Evolutionary conservation across 495 filamentous ascomycete genomes (phyloP), one percentile per base, ranked within the genome.

Genomic region (Collariella sp.): DNA sequence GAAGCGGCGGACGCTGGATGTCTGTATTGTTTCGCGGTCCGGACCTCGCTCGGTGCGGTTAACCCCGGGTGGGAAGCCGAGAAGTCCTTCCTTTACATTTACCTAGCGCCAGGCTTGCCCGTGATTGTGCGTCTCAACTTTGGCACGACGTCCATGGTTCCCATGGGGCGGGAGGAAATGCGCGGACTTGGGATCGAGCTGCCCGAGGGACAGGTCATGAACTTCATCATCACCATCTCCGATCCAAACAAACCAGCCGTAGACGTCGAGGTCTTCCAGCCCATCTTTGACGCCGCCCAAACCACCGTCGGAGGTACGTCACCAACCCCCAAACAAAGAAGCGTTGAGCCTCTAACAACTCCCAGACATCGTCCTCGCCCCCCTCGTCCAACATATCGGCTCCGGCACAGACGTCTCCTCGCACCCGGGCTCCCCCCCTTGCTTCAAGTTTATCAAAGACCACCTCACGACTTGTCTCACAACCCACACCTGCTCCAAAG

Each of bases 51-150:
- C 19, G 29, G 36, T 19, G 55, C 55, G 1, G 22, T 57, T 10
- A 13, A 46, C 19, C 38, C 46, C 11, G 48, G 40, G 3, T 57
- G 55, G 55, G 47, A 57, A 20, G 43, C 9, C 1, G 55, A 51
- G 33, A 41, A 52, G 29, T 29, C 46, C 2, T 23, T 51, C 18
- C 18, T 52, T 2, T n/a, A 24, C 40, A 16, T 57, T 16, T 57
- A 46, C 19, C 33, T 57, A 20, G 55, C 55, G 13, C 41, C 48
- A 5, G 33, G 40, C 34, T 12, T 57, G 16, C 55, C 55, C 19
- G 39, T 57, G 33, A 41, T 57, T 1, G 55, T 52, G 41, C 47
- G 40, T 3, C n/a, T 57, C 3, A 12, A 38, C 15, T n/a, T n/a
- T 38, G 11, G 35, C 15, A 12, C 3, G 35, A 13, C 35, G 6